phyloP scores from a whole-genome alignment of 1,139 yeast species.

The Yamadazyma mexicana region DNA sequence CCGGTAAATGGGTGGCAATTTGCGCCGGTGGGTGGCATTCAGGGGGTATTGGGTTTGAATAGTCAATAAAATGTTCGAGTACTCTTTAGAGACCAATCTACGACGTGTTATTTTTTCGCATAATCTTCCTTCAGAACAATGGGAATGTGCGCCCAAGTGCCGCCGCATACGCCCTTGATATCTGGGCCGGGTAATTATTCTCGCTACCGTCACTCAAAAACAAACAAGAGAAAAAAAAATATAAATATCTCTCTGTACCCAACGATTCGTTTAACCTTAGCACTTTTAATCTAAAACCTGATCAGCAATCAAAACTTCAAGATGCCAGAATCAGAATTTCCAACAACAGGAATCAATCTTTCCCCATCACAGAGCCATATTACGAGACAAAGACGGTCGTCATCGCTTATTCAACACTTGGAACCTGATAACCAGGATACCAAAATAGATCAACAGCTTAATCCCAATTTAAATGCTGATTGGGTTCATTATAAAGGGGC shows the following conservation, averaged over 20 bases:
- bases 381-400: constrained; percentile 48
- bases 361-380: constrained; percentile 16
- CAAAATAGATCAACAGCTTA: constrained; percentile 85
- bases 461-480: constrained; percentile 87
- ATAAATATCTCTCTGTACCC: not conserved
- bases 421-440: constrained; percentile 93
- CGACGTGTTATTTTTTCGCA: no score
- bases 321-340: constrained; percentile 8
- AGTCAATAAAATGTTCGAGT: not conserved
- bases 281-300: not conserved
- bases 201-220: constrained; percentile 5
- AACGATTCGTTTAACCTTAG: not conserved
- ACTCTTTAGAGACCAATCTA: not conserved
- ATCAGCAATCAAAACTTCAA: constrained; percentile 1
- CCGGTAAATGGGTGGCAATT: constrained; percentile 49
- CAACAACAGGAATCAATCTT: constrained; percentile 12
- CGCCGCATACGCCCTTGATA: not conserved
- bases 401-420: constrained; percentile 72
- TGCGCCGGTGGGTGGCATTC: constrained; percentile 87
- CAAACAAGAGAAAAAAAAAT: constrained; percentile 2
- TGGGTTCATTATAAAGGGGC: constrained; percentile 98
- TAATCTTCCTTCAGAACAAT: no score
- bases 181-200: constrained; percentile 2
- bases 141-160: not conserved
- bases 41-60: constrained; percentile 35